Evolutionary conservation across 306 rosid genomes (phyloP).

Genomic region (Castanea sativa): DNA sequence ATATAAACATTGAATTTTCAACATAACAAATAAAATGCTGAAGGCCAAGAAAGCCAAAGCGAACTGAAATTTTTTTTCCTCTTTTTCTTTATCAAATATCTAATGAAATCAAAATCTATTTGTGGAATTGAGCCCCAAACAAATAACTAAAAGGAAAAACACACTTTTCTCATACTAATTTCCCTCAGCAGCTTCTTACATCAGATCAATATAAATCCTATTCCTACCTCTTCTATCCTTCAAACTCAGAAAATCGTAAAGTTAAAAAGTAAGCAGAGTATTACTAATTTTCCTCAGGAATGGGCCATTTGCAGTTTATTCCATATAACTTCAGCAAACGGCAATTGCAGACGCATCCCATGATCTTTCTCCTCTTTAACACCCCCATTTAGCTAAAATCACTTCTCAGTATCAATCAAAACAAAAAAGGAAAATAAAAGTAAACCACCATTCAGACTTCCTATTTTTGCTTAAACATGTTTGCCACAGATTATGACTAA

Average conservation of each 20-base stretch:
- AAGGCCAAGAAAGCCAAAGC: background rate
- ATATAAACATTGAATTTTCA: background rate
- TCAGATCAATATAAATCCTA: background rate
- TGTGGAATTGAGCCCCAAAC: background rate
- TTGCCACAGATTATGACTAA: constrained; percentile 5
- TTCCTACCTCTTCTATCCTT: constrained; percentile 1
- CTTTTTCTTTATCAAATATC: background rate
- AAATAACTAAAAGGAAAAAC: background rate
- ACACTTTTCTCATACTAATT: background rate
- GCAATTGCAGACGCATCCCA: background rate
- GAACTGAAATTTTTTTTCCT: background rate
- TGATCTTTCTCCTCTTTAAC: background rate
- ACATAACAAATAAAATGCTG: background rate
- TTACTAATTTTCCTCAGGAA: background rate
- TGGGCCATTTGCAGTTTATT: background rate
- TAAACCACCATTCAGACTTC: background rate
- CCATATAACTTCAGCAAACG: background rate
- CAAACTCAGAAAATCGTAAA: background rate
- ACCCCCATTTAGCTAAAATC: background rate
- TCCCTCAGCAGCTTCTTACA: background rate
- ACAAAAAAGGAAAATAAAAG: constrained; percentile 3
- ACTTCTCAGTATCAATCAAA: background rate
- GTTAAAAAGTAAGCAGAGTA: background rate
- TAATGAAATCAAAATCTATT: background rate
- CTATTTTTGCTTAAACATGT: background rate